These are phyloP conservation scores for Stephanodiscus triporus DNA, from an alignment of 108 stramenopile species.

Conservation along the genomic window DNA sequence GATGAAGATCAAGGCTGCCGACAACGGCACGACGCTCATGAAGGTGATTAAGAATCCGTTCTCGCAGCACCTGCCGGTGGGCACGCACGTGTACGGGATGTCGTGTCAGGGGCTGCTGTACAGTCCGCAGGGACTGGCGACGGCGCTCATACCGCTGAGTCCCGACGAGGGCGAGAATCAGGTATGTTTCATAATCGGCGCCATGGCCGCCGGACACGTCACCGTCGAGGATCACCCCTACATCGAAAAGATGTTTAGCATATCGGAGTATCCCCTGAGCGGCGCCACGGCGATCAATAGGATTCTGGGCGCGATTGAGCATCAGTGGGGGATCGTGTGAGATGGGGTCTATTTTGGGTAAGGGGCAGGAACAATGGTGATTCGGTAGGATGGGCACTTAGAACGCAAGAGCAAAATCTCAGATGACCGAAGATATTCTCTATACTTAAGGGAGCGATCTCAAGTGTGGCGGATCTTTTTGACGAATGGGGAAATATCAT, in stretches of 20 bases:
- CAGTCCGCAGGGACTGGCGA: slow-evolving; percentile 84
- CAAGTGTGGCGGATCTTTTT: too few relatives aligned
- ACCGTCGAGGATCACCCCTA: slow-evolving; percentile 93
- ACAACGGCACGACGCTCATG: slow-evolving; percentile 89
- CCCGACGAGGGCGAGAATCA: slow-evolving; percentile 59
- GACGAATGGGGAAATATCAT: too few relatives aligned
- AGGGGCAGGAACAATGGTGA: not conserved
- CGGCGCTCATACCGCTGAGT: slow-evolving; percentile 67
- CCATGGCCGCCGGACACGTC: slow-evolving; percentile 95
- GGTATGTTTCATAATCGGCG: slow-evolving; percentile 95
- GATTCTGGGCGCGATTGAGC: slow-evolving; percentile 91
- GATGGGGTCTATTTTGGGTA: not conserved
- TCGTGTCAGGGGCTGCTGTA: slow-evolving; percentile 84
- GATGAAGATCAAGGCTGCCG: slow-evolving; percentile 97
- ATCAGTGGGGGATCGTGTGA: slow-evolving; percentile 94
- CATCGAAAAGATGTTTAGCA: slow-evolving; percentile 93
- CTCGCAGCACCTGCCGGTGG: slow-evolving; percentile 94
- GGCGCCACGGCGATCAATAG: slow-evolving; percentile 93
- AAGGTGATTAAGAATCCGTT: slow-evolving; percentile 99
- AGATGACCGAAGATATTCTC: too few relatives aligned
- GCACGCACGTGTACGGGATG: slow-evolving; percentile 89
- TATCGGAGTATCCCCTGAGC: slow-evolving; percentile 94
- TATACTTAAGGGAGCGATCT: too few relatives aligned
- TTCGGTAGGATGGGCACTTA: not conserved
- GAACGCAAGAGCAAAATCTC: too few relatives aligned